phyloP scores from a whole-genome alignment of 306 rosid genomes.

The Canavalia ensiformis region DNA sequence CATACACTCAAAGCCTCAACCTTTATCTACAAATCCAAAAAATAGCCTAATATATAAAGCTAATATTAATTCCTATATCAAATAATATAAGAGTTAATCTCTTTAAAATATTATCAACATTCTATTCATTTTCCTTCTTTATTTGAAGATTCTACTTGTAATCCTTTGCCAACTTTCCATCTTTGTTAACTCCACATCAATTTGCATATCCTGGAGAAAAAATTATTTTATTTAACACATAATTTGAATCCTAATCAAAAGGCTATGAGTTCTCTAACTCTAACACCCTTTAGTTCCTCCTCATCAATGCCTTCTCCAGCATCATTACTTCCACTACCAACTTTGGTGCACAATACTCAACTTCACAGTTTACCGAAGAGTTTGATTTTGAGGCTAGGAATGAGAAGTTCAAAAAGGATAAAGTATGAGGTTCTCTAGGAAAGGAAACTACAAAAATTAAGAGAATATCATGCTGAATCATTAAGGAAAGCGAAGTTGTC shows the following conservation, averaged over 20 bases:
- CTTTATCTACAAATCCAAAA: neutral
- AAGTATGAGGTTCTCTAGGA: constrained; percentile 80
- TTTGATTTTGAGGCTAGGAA: constrained; percentile 88
- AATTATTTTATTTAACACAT: constrained; percentile 44
- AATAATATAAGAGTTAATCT: too few relatives aligned
- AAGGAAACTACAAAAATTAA: constrained; percentile 52
- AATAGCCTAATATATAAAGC: too few relatives aligned
- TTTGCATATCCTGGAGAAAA: constrained; percentile 47
- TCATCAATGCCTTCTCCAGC: constrained; percentile 49
- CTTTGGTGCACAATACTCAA: constrained; percentile 47
- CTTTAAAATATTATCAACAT: constrained; percentile 4
- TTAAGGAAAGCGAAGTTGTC: too few relatives aligned
- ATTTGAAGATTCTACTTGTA: constrained; percentile 53
- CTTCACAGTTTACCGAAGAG: constrained; percentile 70
- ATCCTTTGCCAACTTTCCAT: constrained; percentile 57
- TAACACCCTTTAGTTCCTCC: constrained; percentile 50
- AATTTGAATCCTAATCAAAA: constrained; percentile 50
- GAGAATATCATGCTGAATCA: neutral
- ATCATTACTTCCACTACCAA: constrained; percentile 64
- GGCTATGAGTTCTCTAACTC: constrained; percentile 43
- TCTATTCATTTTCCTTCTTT: constrained; percentile 53
- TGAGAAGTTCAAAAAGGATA: constrained; percentile 84
- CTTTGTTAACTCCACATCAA: constrained; percentile 58
- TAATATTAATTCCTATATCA: too few relatives aligned
- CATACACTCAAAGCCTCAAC: constrained; percentile 43